phyloP scores from a whole-genome alignment of 352 stramenopile species.

The Pythium periplocum region DNA sequence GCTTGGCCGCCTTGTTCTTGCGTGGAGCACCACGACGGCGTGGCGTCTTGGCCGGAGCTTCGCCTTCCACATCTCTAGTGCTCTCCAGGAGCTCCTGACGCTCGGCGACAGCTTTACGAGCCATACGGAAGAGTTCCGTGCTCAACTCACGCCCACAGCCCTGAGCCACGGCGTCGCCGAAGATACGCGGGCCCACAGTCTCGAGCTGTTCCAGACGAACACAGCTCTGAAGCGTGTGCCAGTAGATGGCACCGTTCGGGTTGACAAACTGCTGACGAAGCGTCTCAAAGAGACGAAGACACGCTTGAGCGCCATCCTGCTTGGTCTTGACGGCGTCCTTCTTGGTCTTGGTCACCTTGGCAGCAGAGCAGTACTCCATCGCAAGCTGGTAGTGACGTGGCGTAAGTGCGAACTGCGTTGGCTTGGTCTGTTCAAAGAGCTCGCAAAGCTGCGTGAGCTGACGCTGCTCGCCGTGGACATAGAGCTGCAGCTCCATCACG shows the following conservation, averaged over 20 bases:
- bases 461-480: slow-evolving; percentile 52
- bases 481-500: slow-evolving; percentile 65
- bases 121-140: slow-evolving; percentile 21
- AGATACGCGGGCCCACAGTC: slow-evolving; percentile 35
- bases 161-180: slow-evolving; percentile 48
- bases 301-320: slow-evolving; percentile 29
- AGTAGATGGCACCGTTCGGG: slow-evolving; percentile 67
- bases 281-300: slow-evolving; percentile 68
- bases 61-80: slow-evolving; percentile 20
- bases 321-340: slow-evolving; percentile 14
- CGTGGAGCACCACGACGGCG: slow-evolving; percentile 12
- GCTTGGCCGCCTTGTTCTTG: not conserved
- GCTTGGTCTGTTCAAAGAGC: slow-evolving; percentile 39
- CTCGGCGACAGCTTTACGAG: slow-evolving; percentile 12
- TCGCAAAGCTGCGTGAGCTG: slow-evolving; percentile 33
- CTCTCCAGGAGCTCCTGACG: slow-evolving; percentile 9
- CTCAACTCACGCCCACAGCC: slow-evolving; percentile 28
- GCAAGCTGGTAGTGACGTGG: slow-evolving; percentile 61
- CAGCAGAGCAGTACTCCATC: slow-evolving; percentile 55
- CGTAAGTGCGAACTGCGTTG: slow-evolving; percentile 43
- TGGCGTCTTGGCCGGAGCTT: slow-evolving; percentile 8
- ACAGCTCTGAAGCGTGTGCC: slow-evolving; percentile 64
- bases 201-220: slow-evolving; percentile 44
- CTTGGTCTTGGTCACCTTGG: slow-evolving; percentile 9
- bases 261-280: slow-evolving; percentile 72